Evolutionary conservation across 441 rosid species (phyloP), one percentile per base, ranked within the genome.

Genomic region (Euphorbia celastroides): DNA sequence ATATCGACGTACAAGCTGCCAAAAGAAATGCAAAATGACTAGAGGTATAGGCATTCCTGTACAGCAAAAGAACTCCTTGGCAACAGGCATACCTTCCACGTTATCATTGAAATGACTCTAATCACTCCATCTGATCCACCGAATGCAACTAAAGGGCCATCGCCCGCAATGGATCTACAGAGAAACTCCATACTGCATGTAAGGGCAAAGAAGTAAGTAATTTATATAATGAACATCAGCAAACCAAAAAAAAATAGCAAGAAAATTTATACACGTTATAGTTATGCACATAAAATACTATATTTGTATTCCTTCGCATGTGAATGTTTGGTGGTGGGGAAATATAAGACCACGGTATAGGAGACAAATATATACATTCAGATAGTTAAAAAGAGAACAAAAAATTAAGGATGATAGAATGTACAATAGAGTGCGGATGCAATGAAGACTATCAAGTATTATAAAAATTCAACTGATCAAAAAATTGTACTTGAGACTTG

Each of bases 121-220:
- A 94, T 89, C 65, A 94, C 93, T 67, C 99, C 99, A 84, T 92
- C 99, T 28, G 99, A 86, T 80, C 89, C 85, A 74, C 99, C 99
- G 81, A 91, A 94, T 63, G 97, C 99, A 79, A 94, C 92, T 68
- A 92, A 92, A 62, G 99, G 97, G 73, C 93, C 94, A 77, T 94
- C 97, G 57, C 97, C 89, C 72, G 82, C 83, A 57, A 81, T 78
- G 57, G 92, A 91, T 81, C 89, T 83, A 65, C 90, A 60, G 27
- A 94, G 96, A 66, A 92, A 94, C 81, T 92, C 99, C 97, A 94
- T 89, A 77, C 99, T 92, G 84, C 78, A 79, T 51, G 42, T 62
- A 68, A 67, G 17, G 23, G 55, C 27, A 58, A 25, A 36, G 67
- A 65, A 26, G 27, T 7, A 19, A 22, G 26, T 17, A 65, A 58